Evolutionary conservation across 2,329 filamentous ascomycete species (phyloP).

Genomic region (Akanthomyces muscarius): DNA sequence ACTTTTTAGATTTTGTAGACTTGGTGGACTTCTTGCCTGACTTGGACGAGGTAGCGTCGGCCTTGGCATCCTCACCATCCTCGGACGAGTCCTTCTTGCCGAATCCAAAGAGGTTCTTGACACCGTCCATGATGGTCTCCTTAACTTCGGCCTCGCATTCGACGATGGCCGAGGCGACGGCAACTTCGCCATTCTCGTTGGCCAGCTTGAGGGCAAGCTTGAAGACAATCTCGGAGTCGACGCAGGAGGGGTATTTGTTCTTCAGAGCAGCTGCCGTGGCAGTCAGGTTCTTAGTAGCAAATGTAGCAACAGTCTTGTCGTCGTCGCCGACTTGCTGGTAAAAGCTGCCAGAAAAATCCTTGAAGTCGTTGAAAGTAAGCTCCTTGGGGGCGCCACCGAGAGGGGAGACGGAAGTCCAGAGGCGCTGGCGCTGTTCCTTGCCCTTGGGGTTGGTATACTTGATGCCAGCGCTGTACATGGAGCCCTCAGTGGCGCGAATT

Average conservation of each 20-base stretch:
- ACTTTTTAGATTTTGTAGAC: conserved; percentile 18
- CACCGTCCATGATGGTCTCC: conserved; percentile 81
- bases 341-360: conserved; percentile 77
- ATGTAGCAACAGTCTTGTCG: conserved; percentile 59
- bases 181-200: conserved; percentile 71
- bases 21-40: conserved; percentile 29
- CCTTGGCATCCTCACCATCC: conserved; percentile 33
- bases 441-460: conserved; percentile 67
- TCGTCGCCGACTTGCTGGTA: conserved; percentile 63
- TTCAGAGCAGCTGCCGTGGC: conserved; percentile 74
- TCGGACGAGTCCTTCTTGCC: conserved; percentile 86
- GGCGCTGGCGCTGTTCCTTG: conserved; percentile 71
- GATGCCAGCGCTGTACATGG: conserved; percentile 69
- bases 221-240: conserved; percentile 71
- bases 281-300: conserved; percentile 83
- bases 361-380: conserved; percentile 73
- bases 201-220: conserved; percentile 73
- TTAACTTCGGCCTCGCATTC: conserved; percentile 83
- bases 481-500: conserved; percentile 76
- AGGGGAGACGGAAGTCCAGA: conserved; percentile 75
- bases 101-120: conserved; percentile 95
- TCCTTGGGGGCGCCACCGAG: conserved; percentile 76
- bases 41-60: conserved; percentile 32
- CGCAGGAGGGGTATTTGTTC: conserved; percentile 69
- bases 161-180: conserved; percentile 69